Base-by-base conservation (phyloP, 2,329 filamentous ascomycete genomes). In the Cercospora sojina region DNA sequence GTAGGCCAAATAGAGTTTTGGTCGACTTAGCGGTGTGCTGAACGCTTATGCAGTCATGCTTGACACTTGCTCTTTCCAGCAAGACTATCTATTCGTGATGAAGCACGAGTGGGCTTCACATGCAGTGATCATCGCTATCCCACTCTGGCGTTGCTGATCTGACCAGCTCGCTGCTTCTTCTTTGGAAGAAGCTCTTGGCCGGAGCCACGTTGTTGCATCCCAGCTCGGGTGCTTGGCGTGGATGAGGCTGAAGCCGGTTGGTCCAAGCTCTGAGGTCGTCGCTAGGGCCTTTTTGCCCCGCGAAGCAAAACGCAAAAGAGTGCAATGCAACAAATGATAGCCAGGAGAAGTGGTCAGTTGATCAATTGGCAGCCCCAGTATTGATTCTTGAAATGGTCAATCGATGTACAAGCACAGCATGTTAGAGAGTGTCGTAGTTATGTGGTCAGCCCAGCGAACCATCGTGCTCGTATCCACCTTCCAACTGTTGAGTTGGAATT, bases 21-120 rank as follows among this genome's bases (percentile, higher is more conserved):
- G 12, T 38, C 35, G 57, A 51, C 27, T 62, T 53, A 32, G 64
- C 64, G 64, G 64, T 66, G 64, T 63, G 59, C 32, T 63, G 35
- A 47, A 66, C 55, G 64, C 64, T 63, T 59, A 58, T 59, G 64
- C 64, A 59, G 64, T 59, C 59, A 62, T 59, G 29, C 59, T 49
- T 49, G 51, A 25, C 23, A 18, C 25, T 59, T 47, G 32, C 32
- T 29, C 18, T 47, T 59, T 59, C n/a, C 12, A 59, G 57, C 57
- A 59, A 20, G 38, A 43, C 25, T 18, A 25, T 29, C 51, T 56
- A 56, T 29, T 3, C 23, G 51, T 18, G 27, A 56, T 16, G 29
- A 18, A 29, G 51, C 25, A n/a, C 10, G 27, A 56, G 47, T 27
- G 51, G 25, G 5, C 51, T 56, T 18, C 51, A 31, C 25, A 29